Evolutionary conservation across 2,329 filamentous ascomycete species (phyloP).

Genomic region (Chaetomiaceae sp.): DNA sequence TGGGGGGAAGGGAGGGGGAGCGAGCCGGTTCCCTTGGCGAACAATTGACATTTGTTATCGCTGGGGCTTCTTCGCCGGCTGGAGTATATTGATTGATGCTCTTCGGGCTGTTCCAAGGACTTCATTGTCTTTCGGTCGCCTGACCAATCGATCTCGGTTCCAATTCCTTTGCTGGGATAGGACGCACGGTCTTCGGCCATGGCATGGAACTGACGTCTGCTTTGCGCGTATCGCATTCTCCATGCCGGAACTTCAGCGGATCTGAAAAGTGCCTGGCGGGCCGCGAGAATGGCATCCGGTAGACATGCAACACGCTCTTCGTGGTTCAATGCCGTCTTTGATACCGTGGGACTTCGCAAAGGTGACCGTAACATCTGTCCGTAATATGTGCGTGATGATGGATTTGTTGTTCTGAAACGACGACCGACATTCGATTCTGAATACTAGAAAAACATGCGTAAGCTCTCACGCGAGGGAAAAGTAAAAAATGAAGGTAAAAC

Average conservation of each 20-base stretch:
- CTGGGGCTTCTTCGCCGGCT: conserved; percentile 13
- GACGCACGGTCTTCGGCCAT: conserved; percentile 27
- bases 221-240: conserved; percentile 24
- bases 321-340: background rate
- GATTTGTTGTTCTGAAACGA: no score
- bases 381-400: background rate
- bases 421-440: no score
- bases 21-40: conserved; percentile 8
- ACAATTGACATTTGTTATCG: conserved; percentile 11
- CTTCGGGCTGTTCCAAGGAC: conserved; percentile 17
- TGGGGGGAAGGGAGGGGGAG: conserved; percentile 1
- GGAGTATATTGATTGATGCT: conserved; percentile 20
- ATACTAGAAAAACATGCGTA: no score
- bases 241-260: conserved; percentile 8
- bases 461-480: no score
- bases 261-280: conserved; percentile 28
- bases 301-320: conserved; percentile 28
- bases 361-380: background rate
- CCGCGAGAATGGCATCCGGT: conserved; percentile 32
- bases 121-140: conserved; percentile 11
- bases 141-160: conserved; percentile 37
- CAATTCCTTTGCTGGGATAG: conserved; percentile 39
- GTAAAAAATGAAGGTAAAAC: no score
- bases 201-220: conserved; percentile 29
- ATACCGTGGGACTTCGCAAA: background rate